These are phyloP conservation scores for Parsonsia alboflavescens DNA, from an alignment of 257 asterid genomes.

Conservation along the genomic window DNA sequence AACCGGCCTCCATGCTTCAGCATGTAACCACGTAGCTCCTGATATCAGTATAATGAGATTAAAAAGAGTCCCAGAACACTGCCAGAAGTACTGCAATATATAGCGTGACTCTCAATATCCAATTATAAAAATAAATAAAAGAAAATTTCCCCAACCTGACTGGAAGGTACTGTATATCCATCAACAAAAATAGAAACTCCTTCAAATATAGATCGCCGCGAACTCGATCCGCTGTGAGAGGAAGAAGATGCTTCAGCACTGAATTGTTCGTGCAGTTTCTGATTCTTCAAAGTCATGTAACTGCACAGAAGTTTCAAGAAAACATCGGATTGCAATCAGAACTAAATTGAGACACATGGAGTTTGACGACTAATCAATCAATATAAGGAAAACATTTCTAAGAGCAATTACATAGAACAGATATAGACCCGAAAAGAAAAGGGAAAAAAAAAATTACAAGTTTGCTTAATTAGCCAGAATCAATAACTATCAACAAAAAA, in stretches of 20 bases:
- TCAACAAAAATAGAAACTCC: conserved; percentile 93
- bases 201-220: conserved; percentile 49
- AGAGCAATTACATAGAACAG: background rate
- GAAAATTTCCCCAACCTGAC: conserved; percentile 52
- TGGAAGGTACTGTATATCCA: conserved; percentile 94
- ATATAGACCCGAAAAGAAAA: background rate
- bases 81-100: background rate
- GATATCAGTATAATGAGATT: conserved; percentile 3
- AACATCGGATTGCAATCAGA: conserved; percentile 5
- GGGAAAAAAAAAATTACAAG: no score
- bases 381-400: background rate
- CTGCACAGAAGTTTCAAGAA: conserved; percentile 44
- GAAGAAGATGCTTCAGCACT: conserved; percentile 83
- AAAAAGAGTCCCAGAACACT: background rate
- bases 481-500: background rate
- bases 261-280: conserved; percentile 78
- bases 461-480: background rate
- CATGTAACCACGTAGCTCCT: conserved; percentile 93
- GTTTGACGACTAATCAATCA: background rate
- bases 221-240: conserved; percentile 36
- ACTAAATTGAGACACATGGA: background rate
- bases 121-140: background rate
- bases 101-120: background rate
- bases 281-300: conserved; percentile 90
- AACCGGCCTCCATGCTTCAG: conserved; percentile 81